Conservation (phyloP, 345 rosid species). For the Leavenworthia alabamica region DNA sequence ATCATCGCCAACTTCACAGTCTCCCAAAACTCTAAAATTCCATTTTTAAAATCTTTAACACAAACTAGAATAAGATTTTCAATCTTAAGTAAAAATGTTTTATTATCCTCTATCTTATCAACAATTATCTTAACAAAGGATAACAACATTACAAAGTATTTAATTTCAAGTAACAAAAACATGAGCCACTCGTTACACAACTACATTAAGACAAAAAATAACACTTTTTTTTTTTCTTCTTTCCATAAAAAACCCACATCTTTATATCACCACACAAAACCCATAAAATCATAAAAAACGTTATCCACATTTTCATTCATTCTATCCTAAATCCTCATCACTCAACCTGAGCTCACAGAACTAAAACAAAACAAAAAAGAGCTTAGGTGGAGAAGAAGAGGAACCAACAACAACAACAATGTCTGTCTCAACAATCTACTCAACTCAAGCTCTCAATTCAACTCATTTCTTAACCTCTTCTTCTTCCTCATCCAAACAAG, state of each 20-base stretch:
- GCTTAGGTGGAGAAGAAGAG: slow-evolving; percentile 33
- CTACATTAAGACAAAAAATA: too few species aligned
- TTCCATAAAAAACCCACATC: slow-evolving; percentile 5
- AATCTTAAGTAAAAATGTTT: slow-evolving; percentile 21
- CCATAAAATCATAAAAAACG: too few species aligned
- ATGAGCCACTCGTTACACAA: slow-evolving; percentile 32
- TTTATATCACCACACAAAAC: slow-evolving; percentile 28
- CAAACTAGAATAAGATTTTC: slow-evolving; percentile 26
- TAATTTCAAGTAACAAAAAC: slow-evolving; percentile 16
- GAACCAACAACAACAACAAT: slow-evolving; percentile 35
- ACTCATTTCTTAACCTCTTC: slow-evolving; percentile 54
- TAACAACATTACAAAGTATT: slow-evolving; percentile 3
- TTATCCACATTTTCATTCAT: slow-evolving; percentile 20
- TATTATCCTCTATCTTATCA: not conserved
- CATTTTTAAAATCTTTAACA: not conserved
- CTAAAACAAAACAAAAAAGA: slow-evolving; percentile 13
- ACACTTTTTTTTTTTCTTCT: too few species aligned
- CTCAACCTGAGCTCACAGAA: slow-evolving; percentile 28
- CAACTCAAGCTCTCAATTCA: slow-evolving; percentile 63
- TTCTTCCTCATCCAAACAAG: slow-evolving; percentile 45
- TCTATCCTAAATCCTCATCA: slow-evolving; percentile 32
- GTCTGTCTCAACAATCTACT: slow-evolving; percentile 69
- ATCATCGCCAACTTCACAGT: too few species aligned
- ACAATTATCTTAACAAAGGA: slow-evolving; percentile 7
- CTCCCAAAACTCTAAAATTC: not conserved